phyloP scores from a whole-genome alignment of 2,329 filamentous ascomycete genomes.

The Scolecobasidium constrictum region DNA sequence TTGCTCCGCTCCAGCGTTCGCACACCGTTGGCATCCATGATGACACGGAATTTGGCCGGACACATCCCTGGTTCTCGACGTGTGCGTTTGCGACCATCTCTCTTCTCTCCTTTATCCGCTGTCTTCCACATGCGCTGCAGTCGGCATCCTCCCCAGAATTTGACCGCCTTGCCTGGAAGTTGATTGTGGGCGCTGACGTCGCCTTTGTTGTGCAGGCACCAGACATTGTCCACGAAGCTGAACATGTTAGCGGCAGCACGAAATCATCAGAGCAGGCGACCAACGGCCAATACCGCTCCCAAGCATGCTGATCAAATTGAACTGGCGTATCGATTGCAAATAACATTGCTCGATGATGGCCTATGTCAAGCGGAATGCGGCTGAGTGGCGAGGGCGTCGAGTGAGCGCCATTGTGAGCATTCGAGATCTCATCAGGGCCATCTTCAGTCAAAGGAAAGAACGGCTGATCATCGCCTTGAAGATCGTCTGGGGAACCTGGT shows the following conservation, averaged over 20 bases:
- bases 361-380: slow-evolving; percentile 14
- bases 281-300: slow-evolving; percentile 15
- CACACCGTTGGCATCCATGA: slow-evolving; percentile 13
- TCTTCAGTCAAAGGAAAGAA: not conserved
- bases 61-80: slow-evolving; percentile 13
- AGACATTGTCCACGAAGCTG: slow-evolving; percentile 15
- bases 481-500: not conserved
- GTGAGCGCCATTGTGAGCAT: not conserved
- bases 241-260: not conserved
- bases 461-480: not conserved
- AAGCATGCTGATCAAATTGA: slow-evolving; percentile 13
- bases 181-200: slow-evolving; percentile 8
- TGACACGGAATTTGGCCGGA: slow-evolving; percentile 15
- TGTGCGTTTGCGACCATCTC: slow-evolving; percentile 4
- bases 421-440: not conserved
- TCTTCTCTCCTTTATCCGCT: not conserved
- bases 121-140: slow-evolving; percentile 14
- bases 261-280: not conserved
- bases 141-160: slow-evolving; percentile 15
- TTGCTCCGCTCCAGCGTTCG: slow-evolving; percentile 13
- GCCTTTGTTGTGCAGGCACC: slow-evolving; percentile 14
- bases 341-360: slow-evolving; percentile 13
- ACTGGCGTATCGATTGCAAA: slow-evolving; percentile 16
- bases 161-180: slow-evolving; percentile 11
- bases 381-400: slow-evolving; percentile 2